These are phyloP conservation scores for Penicillium psychrofluorescens DNA, from an alignment of 495 filamentous ascomycete species.

Conservation along the genomic window DNA sequence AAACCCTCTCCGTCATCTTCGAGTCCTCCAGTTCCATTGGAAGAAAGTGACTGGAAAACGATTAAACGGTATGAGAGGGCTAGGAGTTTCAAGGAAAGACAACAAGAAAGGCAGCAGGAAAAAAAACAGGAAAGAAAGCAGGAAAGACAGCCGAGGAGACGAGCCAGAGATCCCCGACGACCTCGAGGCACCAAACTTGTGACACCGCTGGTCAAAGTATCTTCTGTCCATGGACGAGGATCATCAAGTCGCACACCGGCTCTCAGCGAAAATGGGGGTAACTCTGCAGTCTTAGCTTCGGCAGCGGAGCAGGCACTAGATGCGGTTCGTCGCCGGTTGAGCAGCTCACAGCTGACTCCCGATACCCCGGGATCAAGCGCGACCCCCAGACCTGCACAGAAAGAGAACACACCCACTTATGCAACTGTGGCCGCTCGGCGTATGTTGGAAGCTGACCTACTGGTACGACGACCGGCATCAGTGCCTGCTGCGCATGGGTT, in stretches of 20 bases:
- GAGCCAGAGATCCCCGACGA: constrained; percentile 18
- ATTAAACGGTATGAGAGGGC: constrained; percentile 22
- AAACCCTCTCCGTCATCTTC: constrained; percentile 15
- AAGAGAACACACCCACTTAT: constrained; percentile 25
- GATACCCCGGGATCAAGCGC: constrained; percentile 1
- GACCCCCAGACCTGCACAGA: neutral
- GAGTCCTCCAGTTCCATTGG: constrained; percentile 15
- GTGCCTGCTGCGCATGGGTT: constrained; percentile 6
- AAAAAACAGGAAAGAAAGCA: constrained; percentile 1
- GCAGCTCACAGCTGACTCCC: constrained; percentile 15
- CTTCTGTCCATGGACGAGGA: constrained; percentile 25
- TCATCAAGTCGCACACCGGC: constrained; percentile 19
- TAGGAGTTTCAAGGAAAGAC: constrained; percentile 7
- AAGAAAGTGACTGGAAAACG: constrained; percentile 32
- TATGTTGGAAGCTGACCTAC: constrained; percentile 7
- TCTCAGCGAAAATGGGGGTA: constrained; percentile 6
- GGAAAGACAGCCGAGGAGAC: neutral
- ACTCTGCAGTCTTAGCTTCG: constrained; percentile 19
- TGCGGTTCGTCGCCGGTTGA: constrained; percentile 30
- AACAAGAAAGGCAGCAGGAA: neutral
- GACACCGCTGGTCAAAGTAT: constrained; percentile 26
- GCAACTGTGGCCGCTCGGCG: constrained; percentile 19
- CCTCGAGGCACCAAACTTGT: constrained; percentile 25
- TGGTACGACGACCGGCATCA: constrained; percentile 17
- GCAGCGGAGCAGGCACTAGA: constrained; percentile 31